These are phyloP conservation scores for Alternaria burnsii DNA, from an alignment of 2,329 filamentous ascomycete species.

Conservation along the genomic window DNA sequence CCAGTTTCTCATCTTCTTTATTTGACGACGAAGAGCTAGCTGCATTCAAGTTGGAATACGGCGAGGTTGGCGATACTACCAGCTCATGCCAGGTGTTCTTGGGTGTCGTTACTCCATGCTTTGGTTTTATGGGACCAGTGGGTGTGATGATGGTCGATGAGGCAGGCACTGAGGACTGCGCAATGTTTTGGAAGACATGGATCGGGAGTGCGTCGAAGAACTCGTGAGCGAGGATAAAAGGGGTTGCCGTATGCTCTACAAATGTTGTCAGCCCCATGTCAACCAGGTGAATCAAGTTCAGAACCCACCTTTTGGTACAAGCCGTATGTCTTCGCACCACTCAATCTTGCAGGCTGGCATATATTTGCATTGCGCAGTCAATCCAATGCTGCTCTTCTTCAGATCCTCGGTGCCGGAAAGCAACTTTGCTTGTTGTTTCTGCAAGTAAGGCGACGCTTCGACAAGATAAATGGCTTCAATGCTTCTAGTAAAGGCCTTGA, in stretches of 20 bases:
- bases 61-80: constrained; percentile 52
- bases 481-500: constrained; percentile 77
- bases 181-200: constrained; percentile 86
- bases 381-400: constrained; percentile 75
- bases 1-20: constrained; percentile 61
- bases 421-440: constrained; percentile 78
- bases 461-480: constrained; percentile 93
- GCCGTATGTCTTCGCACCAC: constrained; percentile 89
- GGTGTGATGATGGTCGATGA: constrained; percentile 57
- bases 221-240: constrained; percentile 95
- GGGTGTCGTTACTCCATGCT: constrained; percentile 46
- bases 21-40: constrained; percentile 16
- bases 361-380: constrained; percentile 79
- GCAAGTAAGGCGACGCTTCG: constrained; percentile 85
- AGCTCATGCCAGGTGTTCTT: constrained; percentile 56
- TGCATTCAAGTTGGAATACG: constrained; percentile 53
- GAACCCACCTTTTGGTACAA: constrained; percentile 73
- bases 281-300: constrained; percentile 10
- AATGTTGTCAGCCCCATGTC: constrained; percentile 23
- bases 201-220: constrained; percentile 99
- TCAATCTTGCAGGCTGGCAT: constrained; percentile 73
- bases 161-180: constrained; percentile 51
- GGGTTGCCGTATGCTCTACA: constrained; percentile 72
- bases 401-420: constrained; percentile 79
- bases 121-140: constrained; percentile 58